Evolutionary conservation across 2,329 filamentous ascomycete genomes (phyloP), one percentile per base, ranked within the genome.

Genomic region (Aspergillus fumigatus): DNA sequence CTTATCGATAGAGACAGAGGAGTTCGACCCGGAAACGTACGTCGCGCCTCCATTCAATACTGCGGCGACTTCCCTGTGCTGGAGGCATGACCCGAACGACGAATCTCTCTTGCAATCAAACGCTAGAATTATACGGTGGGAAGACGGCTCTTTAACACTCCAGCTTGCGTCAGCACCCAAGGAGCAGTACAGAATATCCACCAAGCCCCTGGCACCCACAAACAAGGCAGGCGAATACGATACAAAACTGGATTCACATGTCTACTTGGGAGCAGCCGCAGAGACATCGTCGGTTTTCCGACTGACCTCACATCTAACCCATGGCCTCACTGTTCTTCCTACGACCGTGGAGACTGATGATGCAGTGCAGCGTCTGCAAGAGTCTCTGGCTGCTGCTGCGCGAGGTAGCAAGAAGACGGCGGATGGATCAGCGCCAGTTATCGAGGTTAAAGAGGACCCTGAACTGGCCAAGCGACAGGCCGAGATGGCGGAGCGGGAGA

Each of bases 71-170:
- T 87, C 85, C 0, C 76, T 88, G 27, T 84, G 85, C 65, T 88
- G 85, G 85, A 82, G 86, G 52, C 81, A 81, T 64, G 84, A 85
- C 49, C 84, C 85, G n/a, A 80, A 79, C 2, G 76, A 86, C 55
- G 79, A 80, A 5, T 71, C 75, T 4, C 70, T 80, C 40, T 73
- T 87, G 14, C 85, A 88, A 67, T 87, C 84, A 6, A 88, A 88
- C 64, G 83, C 84, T 10, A 84, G 85, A 43, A 78, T 88, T 52
- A 77, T 88, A 51, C 80, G 82, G 60, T 88, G 86, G 86, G 85
- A 84, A 19, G 85, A 88, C 65, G 86, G 86, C 40, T 86, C 83
- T 4, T 72, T 88, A 49, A 88, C 85, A 2, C 75, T 88, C 3
- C 86, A 88, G 65, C 77, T 88, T 40, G 85, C 84, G 25, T 85